Base-by-base conservation (phyloP, 495 filamentous ascomycete species). In the Penicillium cinerascens region DNA sequence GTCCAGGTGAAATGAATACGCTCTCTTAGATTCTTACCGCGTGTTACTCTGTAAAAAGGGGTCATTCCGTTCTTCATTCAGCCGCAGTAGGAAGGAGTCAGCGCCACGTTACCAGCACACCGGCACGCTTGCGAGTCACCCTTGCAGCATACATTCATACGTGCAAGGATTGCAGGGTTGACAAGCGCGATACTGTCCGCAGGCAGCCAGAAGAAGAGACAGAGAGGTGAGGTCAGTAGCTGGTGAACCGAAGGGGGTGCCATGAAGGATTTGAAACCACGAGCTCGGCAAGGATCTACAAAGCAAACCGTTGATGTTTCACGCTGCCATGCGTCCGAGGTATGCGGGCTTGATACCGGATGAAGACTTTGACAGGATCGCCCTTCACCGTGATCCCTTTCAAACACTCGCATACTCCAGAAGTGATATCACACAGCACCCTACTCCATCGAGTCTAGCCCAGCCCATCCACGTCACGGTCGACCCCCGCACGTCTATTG, bases 91-190 rank as follows among this genome's bases (percentile, higher is more conserved):
- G 22, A 10, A 33, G 29, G 29, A 33, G 29, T 33, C 29, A 13
- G 13, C 29, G 29, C 29, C 29, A 29, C 9, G 26, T 29, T 29
- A 7, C 26, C 26, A 33, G 29, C 10, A 39, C 37, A 20, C 37
- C 37, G 16, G n/a, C 6, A 17, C n/a, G 18, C 37, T 20, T 20
- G n/a, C 16, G n/a, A 39, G 7, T 39, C 37, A 39, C 37, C 37
- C 37, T 39, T 39, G 51, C 51, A 53, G 36, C 27, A 33, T 43
- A 38, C 43, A 53, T 42, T 17, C 25, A 23, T 47, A 25, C 37
- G 18, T 33, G 38, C 42, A 45, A 36, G 25, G 13, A 41, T 21
- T 7, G 18, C 42, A 47, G n/a, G 27, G 40, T 17, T 36, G 16
- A 27, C 16, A 15, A 33, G 11, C 29, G 29, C 37, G 16, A 42